A percentile compares a stretch with the other conserved stretches of the same genome.
Evolutionary conservation across 257 asterid species (phyloP).

Genomic region (Ajuga chamaepitys): DNA sequence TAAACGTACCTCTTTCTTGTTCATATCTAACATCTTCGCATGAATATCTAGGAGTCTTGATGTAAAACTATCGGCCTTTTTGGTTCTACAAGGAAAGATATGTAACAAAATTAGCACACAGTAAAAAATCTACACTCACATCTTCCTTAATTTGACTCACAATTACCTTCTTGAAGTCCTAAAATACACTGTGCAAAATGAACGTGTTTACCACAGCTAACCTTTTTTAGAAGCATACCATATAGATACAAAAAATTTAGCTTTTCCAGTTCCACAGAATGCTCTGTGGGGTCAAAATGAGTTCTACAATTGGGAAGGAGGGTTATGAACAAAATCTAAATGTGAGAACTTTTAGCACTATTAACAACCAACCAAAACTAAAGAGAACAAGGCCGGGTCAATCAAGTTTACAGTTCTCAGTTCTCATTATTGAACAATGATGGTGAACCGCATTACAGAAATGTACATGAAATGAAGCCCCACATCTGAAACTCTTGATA

Average conservation of each 20-base stretch:
- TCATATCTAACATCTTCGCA: conserved; percentile 42
- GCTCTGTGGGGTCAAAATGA: not conserved
- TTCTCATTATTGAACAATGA: not conserved
- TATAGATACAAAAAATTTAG: not conserved
- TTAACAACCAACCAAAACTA: not conserved
- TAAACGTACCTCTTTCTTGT: conserved; percentile 49
- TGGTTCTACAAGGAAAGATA: conserved; percentile 35
- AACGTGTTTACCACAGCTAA: not conserved
- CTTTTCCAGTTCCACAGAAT: not conserved
- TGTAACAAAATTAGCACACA: conserved; percentile 1
- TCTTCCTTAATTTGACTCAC: not conserved
- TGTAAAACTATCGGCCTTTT: conserved; percentile 45
- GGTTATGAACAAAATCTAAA: not conserved
- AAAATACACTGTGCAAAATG: not conserved
- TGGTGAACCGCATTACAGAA: not conserved
- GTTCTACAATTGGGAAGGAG: not conserved
- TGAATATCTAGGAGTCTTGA: conserved; percentile 58
- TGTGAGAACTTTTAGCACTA: not conserved
- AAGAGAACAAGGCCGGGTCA: not conserved
- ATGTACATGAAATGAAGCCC: not conserved
- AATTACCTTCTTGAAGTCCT: not conserved
- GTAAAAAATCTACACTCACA: not conserved
- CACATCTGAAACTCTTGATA: not conserved
- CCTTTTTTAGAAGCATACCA: not conserved
- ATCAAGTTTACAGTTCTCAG: not conserved